A percentile compares a stretch with the other conserved stretches of the same genome.
phyloP scores from a whole-genome alignment of 129 eudicot species.

The Pseudognaphalium luteoalbum region DNA sequence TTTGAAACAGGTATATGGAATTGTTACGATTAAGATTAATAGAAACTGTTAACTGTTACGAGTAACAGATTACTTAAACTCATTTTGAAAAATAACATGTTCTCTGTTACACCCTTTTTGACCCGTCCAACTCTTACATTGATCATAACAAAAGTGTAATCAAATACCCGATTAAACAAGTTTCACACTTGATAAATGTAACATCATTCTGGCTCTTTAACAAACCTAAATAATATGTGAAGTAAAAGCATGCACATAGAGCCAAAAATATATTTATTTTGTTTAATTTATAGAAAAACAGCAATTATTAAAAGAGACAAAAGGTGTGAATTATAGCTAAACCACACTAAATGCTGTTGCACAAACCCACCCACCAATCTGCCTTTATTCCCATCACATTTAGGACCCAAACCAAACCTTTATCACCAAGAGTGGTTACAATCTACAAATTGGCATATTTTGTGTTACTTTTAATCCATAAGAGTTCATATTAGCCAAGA shows the following conservation, averaged over 20 bases:
- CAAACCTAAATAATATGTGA: slow-evolving; percentile 11
- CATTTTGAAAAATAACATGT: too few species aligned
- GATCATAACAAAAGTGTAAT: background rate
- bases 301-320: slow-evolving; percentile 8
- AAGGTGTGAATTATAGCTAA: slow-evolving; percentile 29
- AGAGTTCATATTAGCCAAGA: background rate
- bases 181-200: background rate
- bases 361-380: slow-evolving; percentile 41
- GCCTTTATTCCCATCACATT: slow-evolving; percentile 32
- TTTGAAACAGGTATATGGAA: too few species aligned
- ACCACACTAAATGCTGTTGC: slow-evolving; percentile 36
- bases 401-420: slow-evolving; percentile 36
- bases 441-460: background rate
- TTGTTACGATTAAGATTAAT: too few species aligned
- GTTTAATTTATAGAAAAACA: slow-evolving; percentile 14
- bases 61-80: too few species aligned
- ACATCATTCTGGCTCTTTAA: background rate
- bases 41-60: too few species aligned
- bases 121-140: too few species aligned
- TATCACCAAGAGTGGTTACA: background rate
- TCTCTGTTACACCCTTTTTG: too few species aligned
- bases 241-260: slow-evolving; percentile 14
- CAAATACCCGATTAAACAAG: background rate
- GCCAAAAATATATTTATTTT: background rate
- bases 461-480: background rate